These are phyloP conservation scores for Agrostemma githago DNA, from an alignment of 148 eudicot genomes.

Conservation along the genomic window DNA sequence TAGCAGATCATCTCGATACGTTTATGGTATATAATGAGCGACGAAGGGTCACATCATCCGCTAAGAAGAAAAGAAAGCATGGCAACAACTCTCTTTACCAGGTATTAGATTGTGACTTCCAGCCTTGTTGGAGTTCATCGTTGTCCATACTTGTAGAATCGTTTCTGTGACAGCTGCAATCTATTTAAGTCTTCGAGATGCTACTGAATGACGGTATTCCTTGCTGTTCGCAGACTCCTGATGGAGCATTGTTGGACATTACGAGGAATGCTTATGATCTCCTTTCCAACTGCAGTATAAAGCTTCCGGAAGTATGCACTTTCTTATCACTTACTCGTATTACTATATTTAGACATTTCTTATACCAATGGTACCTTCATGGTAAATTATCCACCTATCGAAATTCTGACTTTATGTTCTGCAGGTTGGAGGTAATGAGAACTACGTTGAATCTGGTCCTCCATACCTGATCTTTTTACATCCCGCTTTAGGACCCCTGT, in stretches of 20 bases:
- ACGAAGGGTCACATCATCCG: constrained; percentile 95
- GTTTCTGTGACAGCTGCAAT: background rate
- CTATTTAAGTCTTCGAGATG: constrained; percentile 8
- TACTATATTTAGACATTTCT: background rate
- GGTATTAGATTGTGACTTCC: constrained; percentile 35
- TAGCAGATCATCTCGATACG: constrained; percentile 74
- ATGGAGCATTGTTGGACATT: constrained; percentile 85
- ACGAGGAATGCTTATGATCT: constrained; percentile 87
- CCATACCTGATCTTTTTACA: constrained; percentile 86
- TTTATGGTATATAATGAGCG: constrained; percentile 86
- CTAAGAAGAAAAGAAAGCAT: constrained; percentile 78
- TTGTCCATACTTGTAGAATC: background rate
- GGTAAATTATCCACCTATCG: background rate
- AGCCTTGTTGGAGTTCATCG: background rate
- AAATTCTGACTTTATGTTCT: constrained; percentile 19
- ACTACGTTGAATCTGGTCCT: constrained; percentile 72
- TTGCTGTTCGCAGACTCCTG: constrained; percentile 80
- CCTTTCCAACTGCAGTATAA: constrained; percentile 64
- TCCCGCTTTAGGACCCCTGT: constrained; percentile 96
- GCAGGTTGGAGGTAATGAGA: constrained; percentile 72
- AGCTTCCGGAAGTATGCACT: constrained; percentile 60
- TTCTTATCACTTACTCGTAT: constrained; percentile 5
- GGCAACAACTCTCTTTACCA: constrained; percentile 70
- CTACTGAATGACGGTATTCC: background rate
- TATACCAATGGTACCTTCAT: constrained; percentile 4